Percentiles rank a stretch among this genome's conserved stretches.
These are phyloP conservation scores for Spathaspora sp. DNA, from an alignment of 1,139 yeast genomes.

Conservation along the genomic window DNA sequence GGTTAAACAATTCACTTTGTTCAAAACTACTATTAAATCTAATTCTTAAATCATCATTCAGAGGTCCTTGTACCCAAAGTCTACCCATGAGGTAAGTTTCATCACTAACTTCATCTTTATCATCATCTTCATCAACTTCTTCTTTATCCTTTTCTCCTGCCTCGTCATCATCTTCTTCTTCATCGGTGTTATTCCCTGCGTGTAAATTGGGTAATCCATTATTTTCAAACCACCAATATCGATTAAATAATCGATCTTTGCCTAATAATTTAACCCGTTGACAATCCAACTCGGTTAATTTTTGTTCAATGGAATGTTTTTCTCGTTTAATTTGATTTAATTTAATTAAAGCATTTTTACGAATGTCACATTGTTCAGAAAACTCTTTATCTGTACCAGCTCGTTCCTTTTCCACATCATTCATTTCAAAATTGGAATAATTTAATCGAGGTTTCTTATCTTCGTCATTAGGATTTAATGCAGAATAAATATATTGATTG, in stretches of 20 bases:
- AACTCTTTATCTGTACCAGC: slow-evolving; percentile 49
- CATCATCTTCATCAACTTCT: slow-evolving; percentile 33
- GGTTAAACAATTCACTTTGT: slow-evolving; percentile 7
- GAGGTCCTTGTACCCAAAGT: slow-evolving; percentile 93
- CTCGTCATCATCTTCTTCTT: slow-evolving; percentile 34
- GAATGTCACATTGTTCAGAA: slow-evolving; percentile 40
- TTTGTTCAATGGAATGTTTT: slow-evolving; percentile 53
- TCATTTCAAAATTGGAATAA: slow-evolving; percentile 39
- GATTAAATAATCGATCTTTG: slow-evolving; percentile 75
- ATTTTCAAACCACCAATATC: slow-evolving; percentile 95
- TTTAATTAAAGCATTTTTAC: slow-evolving; percentile 38
- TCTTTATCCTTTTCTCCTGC: slow-evolving; percentile 28
- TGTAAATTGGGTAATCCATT: slow-evolving; percentile 72
- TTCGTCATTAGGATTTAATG: slow-evolving; percentile 11
- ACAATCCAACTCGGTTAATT: slow-evolving; percentile 65
- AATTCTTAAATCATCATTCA: slow-evolving; percentile 53
- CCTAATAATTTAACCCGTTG: slow-evolving; percentile 81
- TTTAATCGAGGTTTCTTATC: slow-evolving; percentile 30
- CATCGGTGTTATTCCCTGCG: slow-evolving; percentile 38
- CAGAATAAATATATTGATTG: slow-evolving; percentile 38
- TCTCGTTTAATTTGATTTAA: slow-evolving; percentile 46
- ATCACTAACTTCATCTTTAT: slow-evolving; percentile 40
- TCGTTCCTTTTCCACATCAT: slow-evolving; percentile 49
- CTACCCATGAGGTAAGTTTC: slow-evolving; percentile 83
- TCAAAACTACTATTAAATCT: slow-evolving; percentile 16